Conservation (phyloP, 140 eudicot species). For the Stevia rebaudiana region DNA sequence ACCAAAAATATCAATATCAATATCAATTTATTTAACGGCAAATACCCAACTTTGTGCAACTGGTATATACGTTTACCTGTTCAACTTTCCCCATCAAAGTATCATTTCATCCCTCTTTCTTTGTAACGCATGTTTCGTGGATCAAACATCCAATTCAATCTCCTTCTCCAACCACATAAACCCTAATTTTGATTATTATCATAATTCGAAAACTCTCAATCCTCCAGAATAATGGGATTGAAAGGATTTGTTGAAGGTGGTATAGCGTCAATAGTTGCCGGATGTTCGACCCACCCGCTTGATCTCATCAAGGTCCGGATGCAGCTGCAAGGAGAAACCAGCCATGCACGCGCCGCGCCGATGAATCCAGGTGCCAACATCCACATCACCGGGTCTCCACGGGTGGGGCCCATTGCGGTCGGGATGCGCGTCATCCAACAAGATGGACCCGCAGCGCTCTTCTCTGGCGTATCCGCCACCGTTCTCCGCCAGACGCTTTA, state of each 20-base stretch:
- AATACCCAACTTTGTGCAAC: background rate
- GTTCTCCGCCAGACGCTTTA: slow-evolving; percentile 87
- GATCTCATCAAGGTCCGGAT: slow-evolving; percentile 94
- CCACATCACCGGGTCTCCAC: slow-evolving; percentile 36
- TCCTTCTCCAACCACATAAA: slow-evolving; percentile 15
- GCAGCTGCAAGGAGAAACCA: slow-evolving; percentile 87
- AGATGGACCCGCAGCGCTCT: slow-evolving; percentile 67
- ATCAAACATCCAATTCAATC: slow-evolving; percentile 35
- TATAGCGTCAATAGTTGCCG: slow-evolving; percentile 85
- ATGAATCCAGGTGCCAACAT: slow-evolving; percentile 16
- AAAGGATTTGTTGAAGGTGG: slow-evolving; percentile 97
- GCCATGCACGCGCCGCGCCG: slow-evolving; percentile 11
- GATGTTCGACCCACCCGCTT: slow-evolving; percentile 87
- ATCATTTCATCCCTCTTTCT: slow-evolving; percentile 13
- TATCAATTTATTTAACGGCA: too few relatives aligned
- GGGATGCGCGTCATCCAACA: slow-evolving; percentile 66
- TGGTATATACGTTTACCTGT: slow-evolving; percentile 18
- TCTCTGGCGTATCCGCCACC: slow-evolving; percentile 95
- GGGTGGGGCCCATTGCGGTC: slow-evolving; percentile 69
- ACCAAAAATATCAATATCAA: too few relatives aligned
- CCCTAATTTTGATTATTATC: background rate
- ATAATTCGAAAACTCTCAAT: background rate
- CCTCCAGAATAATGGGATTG: slow-evolving; percentile 46
- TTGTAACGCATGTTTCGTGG: slow-evolving; percentile 58
- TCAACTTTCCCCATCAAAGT: slow-evolving; percentile 22